These are phyloP conservation scores for Sugiyamaella mastotermitis DNA, from an alignment of 805 yeast genomes.

Conservation along the genomic window DNA sequence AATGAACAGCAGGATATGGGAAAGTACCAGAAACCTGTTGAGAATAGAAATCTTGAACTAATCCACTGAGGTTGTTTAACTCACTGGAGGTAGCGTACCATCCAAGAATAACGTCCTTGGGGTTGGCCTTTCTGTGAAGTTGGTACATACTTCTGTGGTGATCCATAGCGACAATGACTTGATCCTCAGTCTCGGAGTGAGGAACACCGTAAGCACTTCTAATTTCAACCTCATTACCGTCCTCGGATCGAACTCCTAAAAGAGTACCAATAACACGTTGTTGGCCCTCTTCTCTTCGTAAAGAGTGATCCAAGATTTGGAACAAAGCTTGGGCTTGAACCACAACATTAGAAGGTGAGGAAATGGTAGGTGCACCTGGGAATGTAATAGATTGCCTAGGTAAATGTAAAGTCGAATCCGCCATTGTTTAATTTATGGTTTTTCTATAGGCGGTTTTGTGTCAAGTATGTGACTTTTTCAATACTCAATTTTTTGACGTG, in stretches of 20 bases:
- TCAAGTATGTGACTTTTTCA: too few species aligned
- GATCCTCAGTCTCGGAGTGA: constrained; percentile 66
- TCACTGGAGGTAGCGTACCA: constrained; percentile 63
- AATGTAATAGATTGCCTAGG: constrained; percentile 18
- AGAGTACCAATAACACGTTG: constrained; percentile 73
- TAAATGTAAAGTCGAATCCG: constrained; percentile 20
- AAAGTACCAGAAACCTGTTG: constrained; percentile 63
- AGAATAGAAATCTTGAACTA: constrained; percentile 76
- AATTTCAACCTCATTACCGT: constrained; percentile 68
- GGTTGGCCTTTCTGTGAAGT: constrained; percentile 70
- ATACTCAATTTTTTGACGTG: too few species aligned
- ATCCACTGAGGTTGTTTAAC: constrained; percentile 66
- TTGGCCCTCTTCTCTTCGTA: constrained; percentile 49
- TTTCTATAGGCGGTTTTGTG: too few species aligned
- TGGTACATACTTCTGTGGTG: constrained; percentile 66
- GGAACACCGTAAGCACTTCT: constrained; percentile 78
- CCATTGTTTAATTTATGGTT: constrained; percentile 12
- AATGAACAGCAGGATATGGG: constrained; percentile 74
- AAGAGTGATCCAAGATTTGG: constrained; percentile 66
- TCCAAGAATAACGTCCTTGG: constrained; percentile 72
- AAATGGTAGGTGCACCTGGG: constrained; percentile 19
- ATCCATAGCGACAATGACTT: constrained; percentile 70
- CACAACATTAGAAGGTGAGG: constrained; percentile 21
- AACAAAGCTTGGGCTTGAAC: constrained; percentile 50
- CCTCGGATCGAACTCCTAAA: constrained; percentile 76